Percentiles rank a stretch among this genome's conserved stretches.
Conservation (phyloP, 2,329 filamentous ascomycete genomes). For the Hymenoscyphus albidus region DNA sequence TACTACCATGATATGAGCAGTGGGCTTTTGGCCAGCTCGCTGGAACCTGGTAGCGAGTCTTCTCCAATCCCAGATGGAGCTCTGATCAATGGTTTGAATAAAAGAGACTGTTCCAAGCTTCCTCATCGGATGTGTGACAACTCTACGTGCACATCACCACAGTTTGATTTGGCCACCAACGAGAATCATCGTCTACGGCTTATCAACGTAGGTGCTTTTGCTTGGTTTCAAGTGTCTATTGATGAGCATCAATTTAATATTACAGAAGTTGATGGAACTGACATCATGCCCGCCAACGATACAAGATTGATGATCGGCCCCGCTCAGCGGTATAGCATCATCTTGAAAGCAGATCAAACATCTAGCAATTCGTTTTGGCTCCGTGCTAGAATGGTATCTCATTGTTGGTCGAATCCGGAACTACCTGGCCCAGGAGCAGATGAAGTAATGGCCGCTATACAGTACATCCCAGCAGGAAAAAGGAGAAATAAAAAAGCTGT, state of each 20-base stretch:
- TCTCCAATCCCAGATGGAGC: conserved; percentile 45
- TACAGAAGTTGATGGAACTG: conserved; percentile 68
- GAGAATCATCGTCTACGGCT: conserved; percentile 63
- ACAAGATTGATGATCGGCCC: conserved; percentile 62
- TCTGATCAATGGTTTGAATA: conserved; percentile 43
- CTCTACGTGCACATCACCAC: conserved; percentile 37
- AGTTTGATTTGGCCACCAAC: conserved; percentile 47
- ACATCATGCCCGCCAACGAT: conserved; percentile 56
- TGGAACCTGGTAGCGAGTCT: conserved; percentile 42
- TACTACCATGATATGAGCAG: conserved; percentile 63
- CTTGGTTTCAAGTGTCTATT: conserved; percentile 67
- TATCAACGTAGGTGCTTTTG: conserved; percentile 67
- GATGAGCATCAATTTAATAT: conserved; percentile 63
- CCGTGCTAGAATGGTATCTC: conserved; percentile 56
- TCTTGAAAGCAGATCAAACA: conserved; percentile 58
- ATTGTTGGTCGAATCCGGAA: conserved; percentile 54
- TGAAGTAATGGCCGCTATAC: conserved; percentile 48
- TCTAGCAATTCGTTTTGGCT: conserved; percentile 57
- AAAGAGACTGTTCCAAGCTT: conserved; percentile 38
- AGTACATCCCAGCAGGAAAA: conserved; percentile 36
- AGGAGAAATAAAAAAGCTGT: conserved; percentile 11
- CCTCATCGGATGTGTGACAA: conserved; percentile 44
- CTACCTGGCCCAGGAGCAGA: conserved; percentile 41
- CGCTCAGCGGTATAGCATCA: conserved; percentile 66
- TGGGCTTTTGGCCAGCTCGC: conserved; percentile 37